Percentiles rank a stretch among this genome's conserved stretches.
phyloP scores from a whole-genome alignment of 495 filamentous ascomycete species.

The Sordaria brevicollis region DNA sequence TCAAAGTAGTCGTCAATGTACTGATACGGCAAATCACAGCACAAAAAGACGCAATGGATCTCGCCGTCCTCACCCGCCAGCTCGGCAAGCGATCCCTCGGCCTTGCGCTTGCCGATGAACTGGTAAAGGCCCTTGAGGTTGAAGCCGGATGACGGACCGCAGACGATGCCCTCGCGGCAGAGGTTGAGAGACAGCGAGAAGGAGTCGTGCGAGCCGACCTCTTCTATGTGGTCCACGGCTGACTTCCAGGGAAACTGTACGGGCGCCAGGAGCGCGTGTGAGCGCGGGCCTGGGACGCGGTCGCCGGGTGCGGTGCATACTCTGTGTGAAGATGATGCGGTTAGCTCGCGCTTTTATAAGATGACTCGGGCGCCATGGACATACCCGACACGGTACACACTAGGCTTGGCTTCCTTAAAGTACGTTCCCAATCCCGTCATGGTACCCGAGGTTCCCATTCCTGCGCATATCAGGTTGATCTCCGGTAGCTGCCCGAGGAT shows the following conservation, averaged over 20 bases:
- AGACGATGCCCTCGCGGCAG: conserved; percentile 47
- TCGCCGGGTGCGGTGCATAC: conserved; percentile 48
- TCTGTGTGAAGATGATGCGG: too few species aligned
- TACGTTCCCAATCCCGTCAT: conserved; percentile 46
- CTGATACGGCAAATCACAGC: conserved; percentile 54
- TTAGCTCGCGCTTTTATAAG: too few species aligned
- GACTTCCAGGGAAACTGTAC: conserved; percentile 49
- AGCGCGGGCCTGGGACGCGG: conserved; percentile 46
- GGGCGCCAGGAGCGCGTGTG: conserved; percentile 39
- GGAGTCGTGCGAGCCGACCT: conserved; percentile 43
- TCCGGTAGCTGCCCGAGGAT: conserved; percentile 47
- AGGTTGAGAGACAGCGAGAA: conserved; percentile 44
- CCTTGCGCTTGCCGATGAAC: conserved; percentile 39
- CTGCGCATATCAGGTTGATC: conserved; percentile 47
- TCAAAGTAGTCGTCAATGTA: conserved; percentile 51
- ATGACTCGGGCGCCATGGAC: too few species aligned
- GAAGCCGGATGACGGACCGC: conserved; percentile 51
- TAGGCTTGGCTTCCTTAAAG: conserved; percentile 44
- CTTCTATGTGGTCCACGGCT: conserved; percentile 41
- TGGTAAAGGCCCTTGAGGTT: conserved; percentile 45
- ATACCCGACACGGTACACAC: too few species aligned
- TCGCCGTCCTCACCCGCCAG: conserved; percentile 35
- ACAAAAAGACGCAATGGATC: conserved; percentile 49
- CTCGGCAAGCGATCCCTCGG: conserved; percentile 29
- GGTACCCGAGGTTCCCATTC: conserved; percentile 42